Conservation (phyloP, 2,329 filamentous ascomycete genomes). For the Beauveria scarabaeidicola region DNA sequence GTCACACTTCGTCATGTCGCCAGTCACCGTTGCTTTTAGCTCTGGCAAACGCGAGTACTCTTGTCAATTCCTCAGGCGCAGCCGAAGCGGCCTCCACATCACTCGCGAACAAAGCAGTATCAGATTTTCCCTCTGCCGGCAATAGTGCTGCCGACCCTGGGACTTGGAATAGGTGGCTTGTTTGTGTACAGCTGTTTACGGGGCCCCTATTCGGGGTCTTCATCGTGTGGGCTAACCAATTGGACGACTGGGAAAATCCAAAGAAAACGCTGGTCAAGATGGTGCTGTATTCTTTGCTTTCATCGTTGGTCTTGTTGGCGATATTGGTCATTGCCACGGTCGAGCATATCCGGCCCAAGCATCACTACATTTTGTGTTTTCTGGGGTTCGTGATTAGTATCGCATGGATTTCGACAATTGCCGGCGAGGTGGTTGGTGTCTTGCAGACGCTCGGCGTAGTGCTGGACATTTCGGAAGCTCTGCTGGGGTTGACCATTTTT, state of each 20-base stretch:
- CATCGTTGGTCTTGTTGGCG: slow-evolving; percentile 58
- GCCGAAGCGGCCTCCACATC: not conserved
- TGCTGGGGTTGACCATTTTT: slow-evolving; percentile 90
- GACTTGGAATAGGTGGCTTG: slow-evolving; percentile 86
- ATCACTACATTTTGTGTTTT: slow-evolving; percentile 74
- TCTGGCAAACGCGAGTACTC: slow-evolving; percentile 17
- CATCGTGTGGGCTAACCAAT: slow-evolving; percentile 63
- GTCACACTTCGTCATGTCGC: slow-evolving; percentile 11
- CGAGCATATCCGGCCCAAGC: slow-evolving; percentile 57
- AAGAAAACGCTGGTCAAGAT: slow-evolving; percentile 45
- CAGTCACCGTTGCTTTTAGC: slow-evolving; percentile 15
- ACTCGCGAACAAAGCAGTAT: slow-evolving; percentile 20
- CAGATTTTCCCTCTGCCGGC: slow-evolving; percentile 24
- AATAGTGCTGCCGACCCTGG: slow-evolving; percentile 33
- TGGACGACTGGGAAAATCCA: slow-evolving; percentile 48
- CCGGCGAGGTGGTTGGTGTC: slow-evolving; percentile 89
- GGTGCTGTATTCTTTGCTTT: slow-evolving; percentile 56
- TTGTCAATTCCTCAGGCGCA: slow-evolving; percentile 1
- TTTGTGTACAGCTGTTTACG: slow-evolving; percentile 75
- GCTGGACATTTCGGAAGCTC: slow-evolving; percentile 85
- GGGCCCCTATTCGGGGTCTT: slow-evolving; percentile 76
- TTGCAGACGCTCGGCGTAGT: slow-evolving; percentile 91
- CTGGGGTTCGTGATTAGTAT: slow-evolving; percentile 86
- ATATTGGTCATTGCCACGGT: slow-evolving; percentile 62
- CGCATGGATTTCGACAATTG: slow-evolving; percentile 93